These are phyloP conservation scores for Rhodotorula taiwanensis DNA, from an alignment of 768 basidiomycete species.

Conservation along the genomic window DNA sequence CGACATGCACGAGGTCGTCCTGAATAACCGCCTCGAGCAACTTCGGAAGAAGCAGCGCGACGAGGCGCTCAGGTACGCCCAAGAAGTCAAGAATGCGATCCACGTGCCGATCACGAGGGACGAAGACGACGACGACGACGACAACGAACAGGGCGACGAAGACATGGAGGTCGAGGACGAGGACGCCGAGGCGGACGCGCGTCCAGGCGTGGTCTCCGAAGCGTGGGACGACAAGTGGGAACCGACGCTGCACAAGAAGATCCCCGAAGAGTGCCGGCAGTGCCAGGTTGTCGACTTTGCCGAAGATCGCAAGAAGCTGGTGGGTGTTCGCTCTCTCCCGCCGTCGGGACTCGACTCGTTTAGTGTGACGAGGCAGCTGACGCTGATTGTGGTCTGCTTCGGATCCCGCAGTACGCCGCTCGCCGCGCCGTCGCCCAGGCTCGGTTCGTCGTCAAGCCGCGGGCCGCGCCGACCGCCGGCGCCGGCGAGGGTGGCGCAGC, in stretches of 20 bases:
- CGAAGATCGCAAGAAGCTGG: conserved; percentile 61
- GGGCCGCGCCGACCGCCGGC: conserved; percentile 48
- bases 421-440: conserved; percentile 75
- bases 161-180: conserved; percentile 54
- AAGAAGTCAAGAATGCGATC: conserved; percentile 56
- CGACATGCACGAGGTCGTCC: conserved; percentile 87
- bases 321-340: conserved; percentile 46
- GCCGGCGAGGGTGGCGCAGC: background rate
- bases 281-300: conserved; percentile 59
- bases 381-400: too few relatives aligned
- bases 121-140: conserved; percentile 44
- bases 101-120: conserved; percentile 60
- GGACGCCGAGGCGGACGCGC: conserved; percentile 76
- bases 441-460: conserved; percentile 70
- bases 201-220: conserved; percentile 67
- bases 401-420: conserved; percentile 58
- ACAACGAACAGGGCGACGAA: conserved; percentile 47
- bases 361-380: too few relatives aligned
- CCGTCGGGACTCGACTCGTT: background rate
- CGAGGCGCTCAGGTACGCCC: conserved; percentile 87
- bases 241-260: conserved; percentile 40
- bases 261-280: conserved; percentile 63
- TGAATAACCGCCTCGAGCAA: conserved; percentile 91
- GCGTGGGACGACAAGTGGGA: conserved; percentile 23
- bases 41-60: conserved; percentile 91